Base-by-base conservation (phyloP, 2,329 filamentous ascomycete genomes). In the Verticillium longisporum region DNA sequence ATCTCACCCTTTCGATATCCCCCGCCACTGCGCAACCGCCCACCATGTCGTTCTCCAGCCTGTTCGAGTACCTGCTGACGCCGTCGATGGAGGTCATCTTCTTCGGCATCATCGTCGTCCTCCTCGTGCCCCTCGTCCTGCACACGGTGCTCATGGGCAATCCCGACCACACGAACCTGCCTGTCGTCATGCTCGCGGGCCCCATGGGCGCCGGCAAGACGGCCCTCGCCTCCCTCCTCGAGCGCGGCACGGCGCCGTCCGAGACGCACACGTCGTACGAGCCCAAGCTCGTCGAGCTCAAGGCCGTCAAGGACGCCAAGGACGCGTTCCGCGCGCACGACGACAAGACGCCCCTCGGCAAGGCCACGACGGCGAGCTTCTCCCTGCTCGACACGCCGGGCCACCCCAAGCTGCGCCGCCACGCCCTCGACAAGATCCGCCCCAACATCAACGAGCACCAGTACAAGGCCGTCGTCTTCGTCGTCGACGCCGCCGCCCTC, bases 201-300 rank as follows among this genome's bases (percentile, higher is more conserved):
- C 92, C 94, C 15, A 88, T 88, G 61, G 90, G 88, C 65, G 84
- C 86, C 57, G 95, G 95, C 69, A 99, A 98, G 80, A 98, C 95
- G 0, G 84, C 90, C 9, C 85, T 98, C 37, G 78, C 92, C 18
- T 92, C 91, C 26, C 82, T 95, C 67, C 80, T 86, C 68, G 83
- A 88, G 75, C 82, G 83, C 67, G 83, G 83, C 68, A 54, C 55
- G 57, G 21, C 50, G 3, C 69, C 73, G 60, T 70, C 75, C 61
- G 69, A 73, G 61, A 87, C 84, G n/a, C 82, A 85, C 74, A 85
- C 83, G 34, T 80, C 81, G 32, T 83, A 86, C 66, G 66, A 74
- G 2, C 66, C 78, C 11, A 77, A 81, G 59, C 70, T 78, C 14
- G 75, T 85, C 72, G 83, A 86, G 73, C 79, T 87, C 60, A 83